A percentile compares a stretch with the other conserved stretches of the same genome.
Conservation (phyloP, 495 filamentous ascomycete genomes). For the Letharia lupina region DNA sequence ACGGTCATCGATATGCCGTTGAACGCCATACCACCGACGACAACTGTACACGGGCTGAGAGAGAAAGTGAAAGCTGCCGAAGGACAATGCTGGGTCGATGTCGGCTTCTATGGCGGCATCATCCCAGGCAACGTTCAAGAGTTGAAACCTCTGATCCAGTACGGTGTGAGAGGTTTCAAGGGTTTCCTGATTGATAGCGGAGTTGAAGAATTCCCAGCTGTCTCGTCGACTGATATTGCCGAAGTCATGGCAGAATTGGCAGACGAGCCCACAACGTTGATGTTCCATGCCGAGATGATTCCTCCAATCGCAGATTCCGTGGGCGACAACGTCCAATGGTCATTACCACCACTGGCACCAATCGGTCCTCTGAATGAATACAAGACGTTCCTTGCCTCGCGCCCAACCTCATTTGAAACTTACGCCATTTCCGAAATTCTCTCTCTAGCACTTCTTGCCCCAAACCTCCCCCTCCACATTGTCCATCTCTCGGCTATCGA, state of each 20-base stretch:
- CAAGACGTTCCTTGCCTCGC: slow-evolving; percentile 84
- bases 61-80: slow-evolving; percentile 79
- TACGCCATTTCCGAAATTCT: slow-evolving; percentile 85
- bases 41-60: slow-evolving; percentile 70
- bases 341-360: slow-evolving; percentile 63
- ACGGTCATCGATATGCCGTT: slow-evolving; percentile 97
- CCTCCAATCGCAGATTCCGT: slow-evolving; percentile 77
- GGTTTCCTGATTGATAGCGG: slow-evolving; percentile 96
- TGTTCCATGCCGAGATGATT: slow-evolving; percentile 99
- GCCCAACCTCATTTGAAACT: slow-evolving; percentile 83
- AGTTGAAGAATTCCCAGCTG: slow-evolving; percentile 91
- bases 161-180: slow-evolving; percentile 92
- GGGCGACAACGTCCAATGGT: slow-evolving; percentile 66
- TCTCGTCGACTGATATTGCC: slow-evolving; percentile 68
- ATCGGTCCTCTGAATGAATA: slow-evolving; percentile 72
- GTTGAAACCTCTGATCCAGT: slow-evolving; percentile 69
- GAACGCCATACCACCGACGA: slow-evolving; percentile 95
- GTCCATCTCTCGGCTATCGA: slow-evolving; percentile 91
- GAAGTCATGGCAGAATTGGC: slow-evolving; percentile 72
- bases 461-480: slow-evolving; percentile 80
- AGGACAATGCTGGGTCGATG: slow-evolving; percentile 95
- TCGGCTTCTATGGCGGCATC: slow-evolving; percentile 95
- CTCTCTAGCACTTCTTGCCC: slow-evolving; percentile 69
- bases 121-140: slow-evolving; percentile 83
- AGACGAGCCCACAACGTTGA: slow-evolving; percentile 72